These are phyloP conservation scores for Colletotrichum musae DNA, from an alignment of 2,329 filamentous ascomycete genomes.

Conservation along the genomic window DNA sequence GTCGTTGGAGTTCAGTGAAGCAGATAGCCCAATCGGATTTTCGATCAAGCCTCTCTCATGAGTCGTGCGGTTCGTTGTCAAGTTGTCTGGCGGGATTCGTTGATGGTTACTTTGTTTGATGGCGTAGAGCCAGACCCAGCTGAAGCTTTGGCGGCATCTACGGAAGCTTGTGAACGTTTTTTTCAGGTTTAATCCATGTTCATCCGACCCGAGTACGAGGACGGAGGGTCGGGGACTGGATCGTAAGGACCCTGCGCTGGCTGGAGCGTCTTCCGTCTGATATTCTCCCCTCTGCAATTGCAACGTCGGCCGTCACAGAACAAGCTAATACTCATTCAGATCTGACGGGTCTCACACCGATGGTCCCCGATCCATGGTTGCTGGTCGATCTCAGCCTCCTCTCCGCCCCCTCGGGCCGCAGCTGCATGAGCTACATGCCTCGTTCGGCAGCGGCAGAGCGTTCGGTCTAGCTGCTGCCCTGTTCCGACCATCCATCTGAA, in stretches of 20 bases:
- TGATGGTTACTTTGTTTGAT: background rate
- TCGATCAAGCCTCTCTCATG: background rate
- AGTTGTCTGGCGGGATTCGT: background rate
- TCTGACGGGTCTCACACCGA: background rate
- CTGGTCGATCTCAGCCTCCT: background rate
- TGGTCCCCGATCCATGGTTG: background rate
- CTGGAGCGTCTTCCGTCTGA: constrained; percentile 25
- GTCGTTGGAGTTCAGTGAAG: background rate
- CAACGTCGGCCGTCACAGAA: constrained; percentile 18
- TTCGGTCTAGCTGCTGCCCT: background rate
- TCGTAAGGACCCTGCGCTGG: background rate
- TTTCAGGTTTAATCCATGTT: background rate
- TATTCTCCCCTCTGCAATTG: background rate
- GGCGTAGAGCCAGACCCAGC: background rate
- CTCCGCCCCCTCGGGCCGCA: background rate
- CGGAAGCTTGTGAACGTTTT: background rate
- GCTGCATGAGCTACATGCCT: background rate
- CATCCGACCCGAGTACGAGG: constrained; percentile 24
- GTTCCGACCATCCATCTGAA: constrained; percentile 23
- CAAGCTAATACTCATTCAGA: background rate
- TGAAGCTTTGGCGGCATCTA: background rate
- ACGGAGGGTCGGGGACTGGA: background rate
- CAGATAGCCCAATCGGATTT: background rate
- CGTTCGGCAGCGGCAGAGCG: background rate
- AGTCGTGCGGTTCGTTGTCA: constrained; percentile 5